phyloP scores from a whole-genome alignment of 2,329 filamentous ascomycete genomes.

The Penicillium sp. region DNA sequence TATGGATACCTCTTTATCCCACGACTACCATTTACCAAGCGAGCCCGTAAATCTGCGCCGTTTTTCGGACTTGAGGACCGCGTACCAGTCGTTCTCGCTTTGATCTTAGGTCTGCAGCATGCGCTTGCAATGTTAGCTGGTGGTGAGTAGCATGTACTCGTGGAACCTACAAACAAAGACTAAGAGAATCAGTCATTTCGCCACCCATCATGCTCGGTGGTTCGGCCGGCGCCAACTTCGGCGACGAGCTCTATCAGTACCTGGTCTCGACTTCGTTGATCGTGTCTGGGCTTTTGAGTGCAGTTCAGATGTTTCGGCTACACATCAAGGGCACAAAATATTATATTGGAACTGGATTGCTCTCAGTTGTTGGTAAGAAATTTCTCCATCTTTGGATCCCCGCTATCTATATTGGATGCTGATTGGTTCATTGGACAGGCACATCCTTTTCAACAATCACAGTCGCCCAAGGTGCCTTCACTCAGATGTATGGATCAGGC shows the following conservation, averaged over 20 bases:
- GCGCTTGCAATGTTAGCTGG: slow-evolving; percentile 65
- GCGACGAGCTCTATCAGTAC: slow-evolving; percentile 57
- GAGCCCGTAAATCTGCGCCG: slow-evolving; percentile 56
- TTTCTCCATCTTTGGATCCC: not conserved
- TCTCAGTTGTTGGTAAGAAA: slow-evolving; percentile 59
- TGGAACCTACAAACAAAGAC: not conserved
- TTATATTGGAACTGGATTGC: slow-evolving; percentile 63
- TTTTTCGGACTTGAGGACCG: slow-evolving; percentile 69
- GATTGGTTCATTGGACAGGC: slow-evolving; percentile 28
- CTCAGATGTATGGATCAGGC: slow-evolving; percentile 64
- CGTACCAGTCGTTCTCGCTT: slow-evolving; percentile 65
- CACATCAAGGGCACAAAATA: slow-evolving; percentile 64
- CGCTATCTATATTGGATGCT: not conserved
- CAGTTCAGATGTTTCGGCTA: slow-evolving; percentile 65
- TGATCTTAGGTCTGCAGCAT: slow-evolving; percentile 69
- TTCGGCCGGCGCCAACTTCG: slow-evolving; percentile 57
- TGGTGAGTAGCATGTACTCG: slow-evolving; percentile 22
- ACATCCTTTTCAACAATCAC: slow-evolving; percentile 67
- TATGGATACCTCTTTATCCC: slow-evolving; percentile 83
- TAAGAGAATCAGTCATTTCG: slow-evolving; percentile 49
- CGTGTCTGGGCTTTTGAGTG: slow-evolving; percentile 63
- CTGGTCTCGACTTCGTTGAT: slow-evolving; percentile 69
- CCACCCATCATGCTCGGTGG: slow-evolving; percentile 64
- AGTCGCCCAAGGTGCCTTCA: slow-evolving; percentile 61
- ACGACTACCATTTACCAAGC: slow-evolving; percentile 78